Evolutionary conservation across 176 grass and related monocot species (phyloP).

Genomic region (Juncus inflexus): DNA sequence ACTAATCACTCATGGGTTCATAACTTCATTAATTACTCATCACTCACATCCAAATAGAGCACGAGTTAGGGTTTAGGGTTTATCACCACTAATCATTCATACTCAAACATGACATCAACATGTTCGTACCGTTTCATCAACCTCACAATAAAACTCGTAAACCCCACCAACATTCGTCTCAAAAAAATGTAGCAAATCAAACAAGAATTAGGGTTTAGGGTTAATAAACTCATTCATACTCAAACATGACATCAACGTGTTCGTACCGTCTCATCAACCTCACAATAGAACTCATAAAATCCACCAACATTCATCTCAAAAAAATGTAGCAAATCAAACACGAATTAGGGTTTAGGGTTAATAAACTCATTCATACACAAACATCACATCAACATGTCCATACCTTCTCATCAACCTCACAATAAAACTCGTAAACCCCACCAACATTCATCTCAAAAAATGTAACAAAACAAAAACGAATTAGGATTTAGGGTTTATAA

Average conservation of each 20-base stretch:
- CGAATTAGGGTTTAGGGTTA: not conserved
- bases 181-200: no score
- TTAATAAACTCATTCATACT: no score
- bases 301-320: slow-evolving; percentile 56
- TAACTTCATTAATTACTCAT: not conserved
- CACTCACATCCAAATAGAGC: slow-evolving; percentile 29
- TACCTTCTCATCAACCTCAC: slow-evolving; percentile 77
- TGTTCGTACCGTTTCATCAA: no score
- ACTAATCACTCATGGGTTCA: no score
- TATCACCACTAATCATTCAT: slow-evolving; percentile 49
- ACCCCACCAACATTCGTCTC: no score
- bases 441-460: slow-evolving; percentile 44
- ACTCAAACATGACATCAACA: slow-evolving; percentile 27
- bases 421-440: slow-evolving; percentile 80
- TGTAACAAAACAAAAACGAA: no score
- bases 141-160: no score
- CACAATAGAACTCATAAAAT: slow-evolving; percentile 78
- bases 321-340: no score
- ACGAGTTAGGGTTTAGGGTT: no score
- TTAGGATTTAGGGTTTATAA: not conserved
- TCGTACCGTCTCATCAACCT: slow-evolving; percentile 75
- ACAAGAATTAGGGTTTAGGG: no score
- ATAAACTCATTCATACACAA: slow-evolving; percentile 78
- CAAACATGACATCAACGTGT: slow-evolving; percentile 32
- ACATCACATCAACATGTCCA: slow-evolving; percentile 77